Percentiles rank a stretch among this genome's conserved stretches.
phyloP scores from a whole-genome alignment of 768 basidiomycete species.

The Neoboletus brunneissimus region DNA sequence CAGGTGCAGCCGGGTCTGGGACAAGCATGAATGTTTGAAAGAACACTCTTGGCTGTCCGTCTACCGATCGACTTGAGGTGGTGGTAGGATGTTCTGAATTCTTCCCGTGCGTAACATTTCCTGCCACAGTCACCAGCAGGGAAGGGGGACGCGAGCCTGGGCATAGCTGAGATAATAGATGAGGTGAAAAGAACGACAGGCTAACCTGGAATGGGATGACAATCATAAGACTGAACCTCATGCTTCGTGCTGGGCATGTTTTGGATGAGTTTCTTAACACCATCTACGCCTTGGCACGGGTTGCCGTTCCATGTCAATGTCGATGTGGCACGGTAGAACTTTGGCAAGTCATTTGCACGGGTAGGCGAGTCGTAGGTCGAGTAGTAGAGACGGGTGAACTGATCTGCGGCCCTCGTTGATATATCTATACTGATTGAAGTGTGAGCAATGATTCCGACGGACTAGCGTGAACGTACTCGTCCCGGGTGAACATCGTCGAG shows the following conservation, averaged over 20 bases:
- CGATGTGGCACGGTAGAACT: constrained; percentile 76
- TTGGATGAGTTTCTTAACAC: constrained; percentile 60
- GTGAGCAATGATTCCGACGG: constrained; percentile 9
- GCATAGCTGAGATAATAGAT: constrained; percentile 10
- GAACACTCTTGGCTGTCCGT: constrained; percentile 82
- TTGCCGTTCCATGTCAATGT: constrained; percentile 85
- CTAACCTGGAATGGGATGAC: constrained; percentile 83
- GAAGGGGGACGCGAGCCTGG: constrained; percentile 76
- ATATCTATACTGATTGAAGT: constrained; percentile 67
- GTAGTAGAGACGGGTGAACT: constrained; percentile 82
- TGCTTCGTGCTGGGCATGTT: constrained; percentile 80
- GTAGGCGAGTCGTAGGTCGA: constrained; percentile 75
- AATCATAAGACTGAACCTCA: constrained; percentile 85
- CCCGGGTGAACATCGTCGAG: constrained; percentile 42
- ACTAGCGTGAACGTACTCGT: constrained; percentile 47
- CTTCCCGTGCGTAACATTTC: constrained; percentile 70
- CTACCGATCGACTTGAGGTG: constrained; percentile 48
- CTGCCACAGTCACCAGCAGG: constrained; percentile 75
- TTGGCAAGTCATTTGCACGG: constrained; percentile 72
- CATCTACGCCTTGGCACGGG: constrained; percentile 70
- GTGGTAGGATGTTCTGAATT: constrained; percentile 57
- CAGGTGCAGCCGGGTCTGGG: constrained; percentile 65
- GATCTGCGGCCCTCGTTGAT: constrained; percentile 78
- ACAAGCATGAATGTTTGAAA: constrained; percentile 85
- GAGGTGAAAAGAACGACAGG: constrained; percentile 5